Evolutionary conservation across 768 basidiomycete genomes (phyloP).

Genomic region (Podaxis carcinomalis): DNA sequence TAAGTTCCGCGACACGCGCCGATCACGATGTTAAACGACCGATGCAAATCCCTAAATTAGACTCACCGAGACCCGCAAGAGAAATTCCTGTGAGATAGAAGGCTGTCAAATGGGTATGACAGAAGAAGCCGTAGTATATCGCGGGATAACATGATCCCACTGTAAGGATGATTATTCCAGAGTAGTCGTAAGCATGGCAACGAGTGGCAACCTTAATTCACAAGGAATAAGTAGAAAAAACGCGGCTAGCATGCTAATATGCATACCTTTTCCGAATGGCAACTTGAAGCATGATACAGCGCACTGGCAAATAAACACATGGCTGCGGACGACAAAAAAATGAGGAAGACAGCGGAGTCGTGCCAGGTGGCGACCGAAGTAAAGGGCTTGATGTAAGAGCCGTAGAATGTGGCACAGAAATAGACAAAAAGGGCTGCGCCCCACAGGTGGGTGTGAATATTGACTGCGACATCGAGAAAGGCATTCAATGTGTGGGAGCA

Average conservation of each 20-base stretch:
- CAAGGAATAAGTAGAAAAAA: slow-evolving; percentile 13
- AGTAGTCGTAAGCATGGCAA: slow-evolving; percentile 70
- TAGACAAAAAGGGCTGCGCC: slow-evolving; percentile 59
- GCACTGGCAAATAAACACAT: slow-evolving; percentile 71
- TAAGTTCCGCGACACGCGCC: slow-evolving; percentile 25
- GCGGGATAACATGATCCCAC: slow-evolving; percentile 78
- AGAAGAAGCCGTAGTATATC: slow-evolving; percentile 78
- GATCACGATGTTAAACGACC: slow-evolving; percentile 15
- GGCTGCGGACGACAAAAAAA: slow-evolving; percentile 71
- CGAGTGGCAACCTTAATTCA: slow-evolving; percentile 45
- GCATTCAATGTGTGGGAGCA: slow-evolving; percentile 10
- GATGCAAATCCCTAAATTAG: slow-evolving; percentile 19
- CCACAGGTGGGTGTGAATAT: slow-evolving; percentile 81
- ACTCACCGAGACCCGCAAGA: slow-evolving; percentile 55
- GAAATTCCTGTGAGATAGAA: slow-evolving; percentile 52
- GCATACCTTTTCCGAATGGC: slow-evolving; percentile 68
- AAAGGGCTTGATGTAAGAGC: slow-evolving; percentile 41
- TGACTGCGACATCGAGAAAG: slow-evolving; percentile 43
- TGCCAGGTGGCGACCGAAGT: slow-evolving; percentile 53
- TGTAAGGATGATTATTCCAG: slow-evolving; percentile 75
- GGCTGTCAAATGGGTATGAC: slow-evolving; percentile 47
- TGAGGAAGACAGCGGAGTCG: slow-evolving; percentile 53
- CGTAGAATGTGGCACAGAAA: slow-evolving; percentile 50
- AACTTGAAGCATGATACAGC: slow-evolving; percentile 66
- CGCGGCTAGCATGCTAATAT: slow-evolving; percentile 16